Base-by-base conservation (phyloP, 192 early-diverging fungal genomes). In the Allomyces macrogynus region DNA sequence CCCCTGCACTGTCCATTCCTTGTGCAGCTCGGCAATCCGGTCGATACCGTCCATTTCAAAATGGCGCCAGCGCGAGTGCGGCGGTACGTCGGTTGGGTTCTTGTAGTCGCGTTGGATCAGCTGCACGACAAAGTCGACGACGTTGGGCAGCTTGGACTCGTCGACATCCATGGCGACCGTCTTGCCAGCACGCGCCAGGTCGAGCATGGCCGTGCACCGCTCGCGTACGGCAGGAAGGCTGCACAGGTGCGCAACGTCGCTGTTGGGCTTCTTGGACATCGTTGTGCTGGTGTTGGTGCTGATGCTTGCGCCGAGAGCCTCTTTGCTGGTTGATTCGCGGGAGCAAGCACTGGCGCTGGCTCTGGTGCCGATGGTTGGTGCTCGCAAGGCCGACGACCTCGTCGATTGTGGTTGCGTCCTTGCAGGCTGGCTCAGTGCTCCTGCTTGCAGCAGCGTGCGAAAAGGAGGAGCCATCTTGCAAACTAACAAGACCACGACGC, bases 1-100 rank as follows among this genome's bases (percentile, higher is more conserved):
- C 5, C 66, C 64, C 5, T 71, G 49, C 60, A 73, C 74, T 24
- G 73, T 65, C 79, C 81, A 80, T 16, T 63, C 44, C 25, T 76
- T 68, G 10, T 72, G 40, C 54, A 90, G 69, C 27, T 77, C 76
- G 23, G 74, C 72, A 24, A 78, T 60, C 22, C 78, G 79, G 40
- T 75, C 68, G 43, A 67, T 61, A 44, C 76, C 73, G 10, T 75
- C 80, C 10, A 77, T 74, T 54, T 87, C 81, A 74, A 91, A 96
- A 44, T 92, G 91, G 57, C 91, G 81, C 79, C 89, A 85, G 60
- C 93, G 80, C 5, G 90, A 87, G 69, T 96, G 93, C 18, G 88
- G 85, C 10, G 91, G 90, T 62, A 93, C 90, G 43, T 75, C 78
- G 60, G 67, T 60, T 11, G 86, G 73, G 1, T 77, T 68, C 22